Evolutionary conservation across 73 alveolate species (phyloP).

Genomic region (Halteria grandinella): DNA sequence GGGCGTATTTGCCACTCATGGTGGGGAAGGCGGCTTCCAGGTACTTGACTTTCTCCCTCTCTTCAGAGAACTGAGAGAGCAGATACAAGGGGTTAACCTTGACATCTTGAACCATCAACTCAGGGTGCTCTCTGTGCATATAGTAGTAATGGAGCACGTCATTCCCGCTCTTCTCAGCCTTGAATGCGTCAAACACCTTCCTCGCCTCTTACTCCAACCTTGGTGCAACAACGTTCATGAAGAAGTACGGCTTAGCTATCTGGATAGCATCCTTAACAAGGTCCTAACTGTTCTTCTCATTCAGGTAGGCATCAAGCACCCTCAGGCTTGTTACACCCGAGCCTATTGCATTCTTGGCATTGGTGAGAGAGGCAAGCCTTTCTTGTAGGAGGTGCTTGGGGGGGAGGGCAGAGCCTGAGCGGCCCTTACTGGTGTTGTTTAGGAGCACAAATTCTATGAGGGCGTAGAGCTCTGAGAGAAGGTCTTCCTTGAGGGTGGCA

Average conservation of each 20-base stretch:
- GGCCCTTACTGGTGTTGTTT: background rate
- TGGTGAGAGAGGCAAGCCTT: slow-evolving; percentile 15
- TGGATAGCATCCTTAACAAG: slow-evolving; percentile 21
- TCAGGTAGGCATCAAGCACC: slow-evolving; percentile 18
- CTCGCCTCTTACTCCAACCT: background rate
- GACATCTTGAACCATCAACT: no score
- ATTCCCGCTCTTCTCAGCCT: background rate
- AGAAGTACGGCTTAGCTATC: slow-evolving; percentile 30
- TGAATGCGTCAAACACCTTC: background rate
- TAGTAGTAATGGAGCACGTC: background rate
- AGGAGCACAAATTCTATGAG: slow-evolving; percentile 31
- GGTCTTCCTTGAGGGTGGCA: background rate
- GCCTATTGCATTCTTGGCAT: background rate
- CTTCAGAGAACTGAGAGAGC: background rate
- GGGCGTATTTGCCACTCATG: background rate
- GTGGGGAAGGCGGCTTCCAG: slow-evolving; percentile 1
- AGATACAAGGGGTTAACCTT: background rate
- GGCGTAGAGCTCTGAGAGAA: background rate
- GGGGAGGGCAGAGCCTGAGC: no score
- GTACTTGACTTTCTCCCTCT: slow-evolving; percentile 1
- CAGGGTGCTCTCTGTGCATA: background rate
- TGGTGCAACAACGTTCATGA: background rate
- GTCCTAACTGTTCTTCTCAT: slow-evolving; percentile 21
- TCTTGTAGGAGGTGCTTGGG: slow-evolving; percentile 16
- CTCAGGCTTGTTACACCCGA: background rate